Evolutionary conservation across 306 rosid species (phyloP).

Genomic region (Carpinus fangiana): DNA sequence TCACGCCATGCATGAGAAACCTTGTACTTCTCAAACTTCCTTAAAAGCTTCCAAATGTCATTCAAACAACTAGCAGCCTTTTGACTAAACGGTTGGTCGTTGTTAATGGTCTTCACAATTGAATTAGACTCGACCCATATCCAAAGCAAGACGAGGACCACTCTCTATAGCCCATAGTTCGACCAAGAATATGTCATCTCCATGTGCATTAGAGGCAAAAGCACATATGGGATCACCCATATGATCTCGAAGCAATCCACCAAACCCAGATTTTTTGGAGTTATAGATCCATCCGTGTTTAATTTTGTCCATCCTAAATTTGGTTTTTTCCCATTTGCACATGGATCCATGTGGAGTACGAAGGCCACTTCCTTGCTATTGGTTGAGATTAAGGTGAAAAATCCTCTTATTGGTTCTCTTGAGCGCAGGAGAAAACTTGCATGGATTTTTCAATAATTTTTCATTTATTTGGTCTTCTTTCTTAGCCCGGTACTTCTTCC

Average conservation of each 20-base stretch:
- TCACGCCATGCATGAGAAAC: too few species aligned
- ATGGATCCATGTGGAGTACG: too few species aligned
- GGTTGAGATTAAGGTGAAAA: too few species aligned
- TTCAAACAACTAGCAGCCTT: too few species aligned
- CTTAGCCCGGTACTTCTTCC: neutral
- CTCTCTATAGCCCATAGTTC: constrained; percentile 54
- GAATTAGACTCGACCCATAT: constrained; percentile 57
- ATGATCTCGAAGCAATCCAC: neutral
- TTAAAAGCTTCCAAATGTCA: too few species aligned
- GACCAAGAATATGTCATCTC: constrained; percentile 39
- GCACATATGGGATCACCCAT: neutral
- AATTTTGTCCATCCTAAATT: neutral
- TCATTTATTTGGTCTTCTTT: neutral
- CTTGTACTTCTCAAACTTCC: too few species aligned
- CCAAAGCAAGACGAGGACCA: constrained; percentile 47
- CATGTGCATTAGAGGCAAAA: neutral
- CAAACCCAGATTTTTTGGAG: neutral
- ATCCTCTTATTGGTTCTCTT: too few species aligned
- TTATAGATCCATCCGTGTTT: neutral
- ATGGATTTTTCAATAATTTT: neutral
- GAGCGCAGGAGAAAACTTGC: neutral
- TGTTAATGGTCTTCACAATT: constrained; percentile 25
- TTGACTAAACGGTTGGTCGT: too few species aligned
- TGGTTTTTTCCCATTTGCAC: neutral
- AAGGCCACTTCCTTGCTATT: too few species aligned